phyloP scores from a whole-genome alignment of 2,329 filamentous ascomycete species.

The Aspergillus ruber region DNA sequence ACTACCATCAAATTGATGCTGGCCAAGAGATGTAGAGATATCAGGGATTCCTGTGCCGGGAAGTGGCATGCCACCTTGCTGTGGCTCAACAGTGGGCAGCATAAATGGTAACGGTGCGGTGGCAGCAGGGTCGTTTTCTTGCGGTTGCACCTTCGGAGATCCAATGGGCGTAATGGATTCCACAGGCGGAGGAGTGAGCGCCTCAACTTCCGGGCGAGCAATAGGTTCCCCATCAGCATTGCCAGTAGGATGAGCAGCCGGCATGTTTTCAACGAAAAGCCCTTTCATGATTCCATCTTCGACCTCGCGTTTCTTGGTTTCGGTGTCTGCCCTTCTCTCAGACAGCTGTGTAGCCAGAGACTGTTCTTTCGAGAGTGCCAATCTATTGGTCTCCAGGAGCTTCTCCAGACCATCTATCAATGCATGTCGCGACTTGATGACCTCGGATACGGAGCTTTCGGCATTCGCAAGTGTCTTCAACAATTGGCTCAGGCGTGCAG shows the following conservation, averaged over 20 bases:
- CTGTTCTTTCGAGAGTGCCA: slow-evolving; percentile 64
- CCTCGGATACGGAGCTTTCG: slow-evolving; percentile 81
- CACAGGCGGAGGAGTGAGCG: slow-evolving; percentile 71
- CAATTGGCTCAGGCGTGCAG: slow-evolving; percentile 81
- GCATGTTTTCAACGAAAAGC: slow-evolving; percentile 56
- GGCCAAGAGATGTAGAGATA: slow-evolving; percentile 13
- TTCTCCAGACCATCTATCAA: slow-evolving; percentile 78
- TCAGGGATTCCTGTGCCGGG: slow-evolving; percentile 12
- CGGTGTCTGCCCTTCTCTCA: slow-evolving; percentile 64
- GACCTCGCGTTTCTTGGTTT: slow-evolving; percentile 78
- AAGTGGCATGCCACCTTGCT: slow-evolving; percentile 11
- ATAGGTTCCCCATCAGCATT: slow-evolving; percentile 21
- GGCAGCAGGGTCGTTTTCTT: slow-evolving; percentile 17
- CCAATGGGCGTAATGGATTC: slow-evolving; percentile 49
- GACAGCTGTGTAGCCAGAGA: slow-evolving; percentile 57
- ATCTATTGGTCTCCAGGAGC: slow-evolving; percentile 66
- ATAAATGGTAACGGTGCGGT: slow-evolving; percentile 9
- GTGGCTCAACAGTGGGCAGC: slow-evolving; percentile 14
- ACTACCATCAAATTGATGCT: slow-evolving; percentile 16
- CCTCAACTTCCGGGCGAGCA: slow-evolving; percentile 72
- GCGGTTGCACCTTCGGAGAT: slow-evolving; percentile 36
- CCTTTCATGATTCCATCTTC: slow-evolving; percentile 87
- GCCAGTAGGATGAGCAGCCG: slow-evolving; percentile 39
- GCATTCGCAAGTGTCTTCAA: slow-evolving; percentile 82
- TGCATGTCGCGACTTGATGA: slow-evolving; percentile 73